A percentile compares a stretch with the other conserved stretches of the same genome.
Evolutionary conservation across 106 monocot species (phyloP).

Genomic region (Platanthera zijinensis): DNA sequence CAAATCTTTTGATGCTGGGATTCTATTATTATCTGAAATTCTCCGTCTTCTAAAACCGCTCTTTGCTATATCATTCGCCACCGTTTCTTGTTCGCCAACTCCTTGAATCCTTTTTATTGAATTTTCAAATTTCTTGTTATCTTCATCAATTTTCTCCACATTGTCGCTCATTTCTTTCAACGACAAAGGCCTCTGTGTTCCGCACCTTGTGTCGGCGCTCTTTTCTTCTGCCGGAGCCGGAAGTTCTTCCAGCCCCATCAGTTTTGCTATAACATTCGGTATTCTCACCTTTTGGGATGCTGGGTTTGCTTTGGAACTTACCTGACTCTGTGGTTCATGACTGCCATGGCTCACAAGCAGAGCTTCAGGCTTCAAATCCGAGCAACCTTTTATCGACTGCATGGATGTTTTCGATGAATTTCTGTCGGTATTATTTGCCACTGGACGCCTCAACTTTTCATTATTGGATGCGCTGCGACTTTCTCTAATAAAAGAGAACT

Average conservation of each 20-base stretch:
- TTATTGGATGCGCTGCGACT: background rate
- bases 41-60: background rate
- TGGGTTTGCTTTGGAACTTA: constrained; percentile 8
- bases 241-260: constrained; percentile 87
- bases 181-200: constrained; percentile 5
- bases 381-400: constrained; percentile 22
- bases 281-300: constrained; percentile 41
- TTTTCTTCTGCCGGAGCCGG: constrained; percentile 28
- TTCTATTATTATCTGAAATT: constrained; percentile 5
- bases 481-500: constrained; percentile 20
- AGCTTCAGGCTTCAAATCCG: constrained; percentile 4
- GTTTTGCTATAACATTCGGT: constrained; percentile 70
- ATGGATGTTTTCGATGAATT: constrained; percentile 20
- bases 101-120: background rate
- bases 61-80: constrained; percentile 8
- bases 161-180: constrained; percentile 8
- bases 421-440: constrained; percentile 9
- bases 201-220: constrained; percentile 9
- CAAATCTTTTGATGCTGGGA: background rate
- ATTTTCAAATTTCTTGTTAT: background rate
- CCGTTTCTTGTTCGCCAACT: constrained; percentile 7
- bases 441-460: background rate
- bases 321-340: constrained; percentile 11
- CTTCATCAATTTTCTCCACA: background rate
- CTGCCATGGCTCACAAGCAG: background rate